Evolutionary conservation across 441 rosid genomes (phyloP).

Genomic region (Populus hybrid): DNA sequence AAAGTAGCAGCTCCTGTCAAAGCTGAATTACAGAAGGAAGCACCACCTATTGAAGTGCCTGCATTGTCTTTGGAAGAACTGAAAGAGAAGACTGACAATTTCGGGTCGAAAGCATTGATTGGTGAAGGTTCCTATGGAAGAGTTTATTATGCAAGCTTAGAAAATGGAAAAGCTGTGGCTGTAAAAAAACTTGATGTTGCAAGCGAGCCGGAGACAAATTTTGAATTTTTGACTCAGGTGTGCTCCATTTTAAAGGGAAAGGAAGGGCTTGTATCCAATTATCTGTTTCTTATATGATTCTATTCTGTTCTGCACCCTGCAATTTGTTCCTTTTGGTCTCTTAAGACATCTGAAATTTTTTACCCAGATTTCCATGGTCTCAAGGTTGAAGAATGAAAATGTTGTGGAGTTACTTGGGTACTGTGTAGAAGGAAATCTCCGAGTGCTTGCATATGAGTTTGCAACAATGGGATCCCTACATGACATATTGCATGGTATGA

Average conservation of each 20-base stretch:
- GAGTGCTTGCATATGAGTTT: constrained; percentile 90
- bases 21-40: constrained; percentile 57
- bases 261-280: neutral
- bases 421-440: constrained; percentile 75
- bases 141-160: constrained; percentile 74
- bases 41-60: constrained; percentile 80
- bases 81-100: constrained; percentile 85
- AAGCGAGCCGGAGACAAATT: constrained; percentile 69
- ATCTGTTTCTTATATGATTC: neutral
- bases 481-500: constrained; percentile 84
- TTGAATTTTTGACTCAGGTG: constrained; percentile 88
- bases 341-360: neutral
- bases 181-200: constrained; percentile 84
- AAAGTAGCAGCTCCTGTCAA: constrained; percentile 55
- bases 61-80: constrained; percentile 63
- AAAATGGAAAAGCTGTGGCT: constrained; percentile 64
- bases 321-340: neutral
- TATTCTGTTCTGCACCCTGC: neutral
- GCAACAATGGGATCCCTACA: constrained; percentile 98
- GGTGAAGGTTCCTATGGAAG: constrained; percentile 99
- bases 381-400: constrained; percentile 79
- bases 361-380: constrained; percentile 71
- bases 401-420: constrained; percentile 86
- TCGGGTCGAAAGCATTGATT: constrained; percentile 89
- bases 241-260: neutral